Base-by-base conservation (phyloP, 495 filamentous ascomycete genomes). In the Aspergillus heteromorphus region DNA sequence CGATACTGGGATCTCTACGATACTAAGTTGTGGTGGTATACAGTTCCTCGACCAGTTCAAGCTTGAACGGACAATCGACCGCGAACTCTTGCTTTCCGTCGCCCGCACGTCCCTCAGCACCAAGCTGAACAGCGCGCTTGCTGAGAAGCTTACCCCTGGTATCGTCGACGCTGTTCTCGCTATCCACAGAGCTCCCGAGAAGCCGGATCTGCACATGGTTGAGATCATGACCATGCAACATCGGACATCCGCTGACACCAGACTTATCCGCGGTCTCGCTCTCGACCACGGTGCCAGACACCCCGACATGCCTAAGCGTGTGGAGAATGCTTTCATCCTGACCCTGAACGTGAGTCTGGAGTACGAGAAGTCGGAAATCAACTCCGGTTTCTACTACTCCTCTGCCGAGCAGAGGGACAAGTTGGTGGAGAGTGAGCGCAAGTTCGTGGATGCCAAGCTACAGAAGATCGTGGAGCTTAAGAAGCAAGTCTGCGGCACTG, bases 221-320 rank as follows among this genome's bases (percentile, higher is more conserved):
- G 93, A 99, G 73, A 97, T 99, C 60, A 97, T 97, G 95, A 97
- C 95, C 67, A 99, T 99, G 93, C 93, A 97, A 70, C 93, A 99
- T 75, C 89, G 92, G 53, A 88, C 87, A 34, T 92, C 93, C 43
- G 88, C 93, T 10, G 93, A 99, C 69, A 99, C 93, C 21, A 91
- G 95, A 64, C 83, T 99, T 40, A 96, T 99, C 65, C 83, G 86
- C 56, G 93, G 93, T 50, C 80, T 99, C 29, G 93, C 89, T 6
- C 75, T 99, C 53, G 93, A 99, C 57, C 93, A 99, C 70, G 93
- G 93, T 60, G 93, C 93, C 4, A 82, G 93, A 65, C 93, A 99
- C 68, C 93, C 93, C 4, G 93, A 99, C 65, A 99, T 99, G 93
- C 90, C 93, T 5, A 96, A 95, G 78, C 79, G 87, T 45, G 83